Percentiles rank a stretch among this genome's conserved stretches.
Evolutionary conservation across 345 rosid genomes (phyloP).

Genomic region (Citrus cavaleriei): DNA sequence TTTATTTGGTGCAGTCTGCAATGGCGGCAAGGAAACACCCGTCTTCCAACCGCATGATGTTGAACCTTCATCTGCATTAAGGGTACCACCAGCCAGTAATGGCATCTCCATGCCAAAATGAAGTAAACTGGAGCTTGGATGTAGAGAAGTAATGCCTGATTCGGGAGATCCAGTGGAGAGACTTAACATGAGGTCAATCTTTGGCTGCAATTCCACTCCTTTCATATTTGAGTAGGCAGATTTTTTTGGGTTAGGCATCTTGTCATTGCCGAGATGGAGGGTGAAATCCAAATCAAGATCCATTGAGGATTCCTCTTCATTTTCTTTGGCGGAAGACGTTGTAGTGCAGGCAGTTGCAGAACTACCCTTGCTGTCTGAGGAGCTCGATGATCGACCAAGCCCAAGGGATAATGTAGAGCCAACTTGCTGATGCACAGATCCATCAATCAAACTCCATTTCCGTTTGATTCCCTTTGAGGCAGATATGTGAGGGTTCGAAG

Average conservation of each 20-base stretch:
- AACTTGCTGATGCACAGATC: constrained; percentile 35
- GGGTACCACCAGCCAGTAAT: constrained; percentile 18
- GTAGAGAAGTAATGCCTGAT: constrained; percentile 61
- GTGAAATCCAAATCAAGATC: constrained; percentile 76
- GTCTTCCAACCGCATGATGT: constrained; percentile 38
- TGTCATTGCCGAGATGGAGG: constrained; percentile 80
- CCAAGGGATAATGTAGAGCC: constrained; percentile 73
- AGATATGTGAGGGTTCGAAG: constrained; percentile 34
- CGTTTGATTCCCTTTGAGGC: constrained; percentile 62
- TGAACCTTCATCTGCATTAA: constrained; percentile 50
- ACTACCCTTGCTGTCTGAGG: constrained; percentile 92
- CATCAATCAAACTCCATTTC: constrained; percentile 59
- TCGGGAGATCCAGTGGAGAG: constrained; percentile 64
- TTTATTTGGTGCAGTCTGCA: constrained; percentile 31
- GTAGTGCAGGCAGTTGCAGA: constrained; percentile 70
- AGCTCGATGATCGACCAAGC: constrained; percentile 66
- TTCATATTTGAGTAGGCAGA: constrained; percentile 29
- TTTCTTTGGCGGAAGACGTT: constrained; percentile 78
- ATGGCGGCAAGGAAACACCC: constrained; percentile 35
- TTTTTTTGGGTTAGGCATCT: constrained; percentile 36
- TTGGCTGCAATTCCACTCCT: constrained; percentile 35
- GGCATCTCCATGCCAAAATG: constrained; percentile 45
- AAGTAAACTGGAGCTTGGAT: constrained; percentile 30
- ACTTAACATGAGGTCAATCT: constrained; percentile 73
- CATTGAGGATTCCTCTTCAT: constrained; percentile 82